Conservation (phyloP, 73 alveolate species). For the Paramecium pentaurelia region DNA sequence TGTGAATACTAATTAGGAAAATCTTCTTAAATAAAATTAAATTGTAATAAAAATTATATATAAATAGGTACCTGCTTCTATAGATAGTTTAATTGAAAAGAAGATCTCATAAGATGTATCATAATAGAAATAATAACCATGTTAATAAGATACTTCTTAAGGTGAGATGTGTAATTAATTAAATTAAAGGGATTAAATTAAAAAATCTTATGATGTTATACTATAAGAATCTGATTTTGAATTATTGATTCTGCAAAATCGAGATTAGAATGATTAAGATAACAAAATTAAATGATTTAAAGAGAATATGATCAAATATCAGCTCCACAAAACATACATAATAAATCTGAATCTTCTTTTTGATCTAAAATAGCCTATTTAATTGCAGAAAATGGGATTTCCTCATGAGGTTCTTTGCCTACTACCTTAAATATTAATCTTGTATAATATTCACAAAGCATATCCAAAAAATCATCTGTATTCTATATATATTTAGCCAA, state of each 20-base stretch:
- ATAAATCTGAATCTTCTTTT: conserved; percentile 21
- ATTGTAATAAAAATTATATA: not conserved
- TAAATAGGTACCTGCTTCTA: not conserved
- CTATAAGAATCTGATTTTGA: not conserved
- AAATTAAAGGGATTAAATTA: not conserved
- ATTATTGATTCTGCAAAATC: not conserved
- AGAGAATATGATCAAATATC: conserved; percentile 16
- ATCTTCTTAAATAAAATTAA: not conserved
- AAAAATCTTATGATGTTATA: not conserved
- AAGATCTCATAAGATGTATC: not conserved
- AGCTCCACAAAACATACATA: conserved; percentile 51
- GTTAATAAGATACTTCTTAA: not conserved
- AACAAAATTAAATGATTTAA: not conserved
- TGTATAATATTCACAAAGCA: conserved; percentile 45
- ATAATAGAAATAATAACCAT: not conserved
- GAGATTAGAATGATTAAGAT: not conserved
- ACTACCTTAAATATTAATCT: conserved; percentile 34
- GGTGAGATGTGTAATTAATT: not conserved
- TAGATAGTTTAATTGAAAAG: not conserved
- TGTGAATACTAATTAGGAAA: not conserved
- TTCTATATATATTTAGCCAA: not conserved
- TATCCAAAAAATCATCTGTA: conserved; percentile 17
- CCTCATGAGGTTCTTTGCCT: not conserved
- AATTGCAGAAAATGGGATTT: not conserved
- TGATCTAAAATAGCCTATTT: not conserved